phyloP scores from a whole-genome alignment of 1,284 basidiomycete genomes.

The Cerrena zonata region DNA sequence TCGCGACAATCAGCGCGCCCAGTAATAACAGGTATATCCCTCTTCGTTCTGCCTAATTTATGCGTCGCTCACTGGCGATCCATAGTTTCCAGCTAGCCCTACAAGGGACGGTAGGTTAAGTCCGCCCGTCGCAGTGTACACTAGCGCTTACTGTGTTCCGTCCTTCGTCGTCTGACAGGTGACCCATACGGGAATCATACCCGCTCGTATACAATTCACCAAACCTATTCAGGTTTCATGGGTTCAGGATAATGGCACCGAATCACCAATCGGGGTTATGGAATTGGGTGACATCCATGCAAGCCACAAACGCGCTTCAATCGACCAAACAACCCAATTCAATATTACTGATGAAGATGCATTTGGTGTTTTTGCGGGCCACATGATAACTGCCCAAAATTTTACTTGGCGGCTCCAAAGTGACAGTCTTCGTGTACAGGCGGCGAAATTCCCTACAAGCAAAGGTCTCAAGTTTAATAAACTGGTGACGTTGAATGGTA shows the following conservation, averaged over 20 bases:
- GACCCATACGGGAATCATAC: slow-evolving; percentile 54
- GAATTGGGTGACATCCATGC: slow-evolving; percentile 40
- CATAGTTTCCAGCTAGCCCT: slow-evolving; percentile 39
- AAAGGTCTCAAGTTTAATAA: slow-evolving; percentile 62
- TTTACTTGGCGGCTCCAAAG: slow-evolving; percentile 71
- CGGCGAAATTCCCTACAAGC: slow-evolving; percentile 60
- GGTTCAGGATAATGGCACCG: slow-evolving; percentile 30
- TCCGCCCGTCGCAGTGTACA: not conserved
- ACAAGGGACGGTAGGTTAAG: slow-evolving; percentile 47
- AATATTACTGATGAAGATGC: slow-evolving; percentile 46
- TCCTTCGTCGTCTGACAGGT: too few relatives aligned
- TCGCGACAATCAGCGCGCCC: slow-evolving; percentile 3
- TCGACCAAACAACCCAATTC: slow-evolving; percentile 57
- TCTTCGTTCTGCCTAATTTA: too few relatives aligned
- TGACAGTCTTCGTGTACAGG: slow-evolving; percentile 57
- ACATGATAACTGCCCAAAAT: slow-evolving; percentile 60
- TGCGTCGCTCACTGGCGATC: too few relatives aligned
- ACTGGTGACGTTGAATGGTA: slow-evolving; percentile 51
- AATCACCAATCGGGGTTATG: slow-evolving; percentile 46
- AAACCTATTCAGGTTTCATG: slow-evolving; percentile 32
- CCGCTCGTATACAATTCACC: slow-evolving; percentile 53
- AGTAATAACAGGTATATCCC: slow-evolving; percentile 25
- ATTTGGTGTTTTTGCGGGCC: slow-evolving; percentile 52
- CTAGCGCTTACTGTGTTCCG: not conserved
- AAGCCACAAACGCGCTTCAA: slow-evolving; percentile 45